Evolutionary conservation across 208 protist species (phyloP).

Genomic region (Leishmania martiniquensis): DNA sequence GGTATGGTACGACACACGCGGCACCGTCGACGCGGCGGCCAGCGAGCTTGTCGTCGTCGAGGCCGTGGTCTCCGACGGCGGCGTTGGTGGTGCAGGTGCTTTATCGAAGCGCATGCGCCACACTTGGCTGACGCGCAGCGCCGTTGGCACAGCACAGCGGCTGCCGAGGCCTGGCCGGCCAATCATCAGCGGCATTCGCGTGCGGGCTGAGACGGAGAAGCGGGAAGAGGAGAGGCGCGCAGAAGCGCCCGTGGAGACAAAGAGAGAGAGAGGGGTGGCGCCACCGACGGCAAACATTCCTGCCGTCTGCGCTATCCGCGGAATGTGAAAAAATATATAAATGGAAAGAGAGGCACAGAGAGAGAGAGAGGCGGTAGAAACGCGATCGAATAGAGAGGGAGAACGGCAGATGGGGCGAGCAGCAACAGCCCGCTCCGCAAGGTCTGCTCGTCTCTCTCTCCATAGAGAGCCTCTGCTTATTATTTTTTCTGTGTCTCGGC

Average conservation of each 20-base stretch:
- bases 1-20: slow-evolving; percentile 26
- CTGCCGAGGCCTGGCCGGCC: not conserved
- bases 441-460: not conserved
- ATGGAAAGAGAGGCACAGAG: too few relatives aligned
- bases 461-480: not conserved
- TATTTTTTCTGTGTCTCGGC: too few relatives aligned
- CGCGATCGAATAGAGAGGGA: not conserved
- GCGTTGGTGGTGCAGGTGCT: slow-evolving; percentile 2
- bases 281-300: not conserved
- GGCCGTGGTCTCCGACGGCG: not conserved
- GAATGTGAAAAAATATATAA: too few relatives aligned
- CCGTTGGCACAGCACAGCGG: not conserved
- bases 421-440: not conserved
- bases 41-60: not conserved
- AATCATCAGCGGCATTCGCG: slow-evolving; percentile 2
- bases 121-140: slow-evolving; percentile 10
- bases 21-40: not conserved
- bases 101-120: slow-evolving; percentile 53
- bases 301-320: not conserved
- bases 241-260: not conserved
- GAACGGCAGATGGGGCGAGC: too few relatives aligned
- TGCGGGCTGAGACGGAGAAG: not conserved
- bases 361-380: not conserved
- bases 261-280: not conserved
- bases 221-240: not conserved